Evolutionary conservation across 2,329 filamentous ascomycete genomes (phyloP).

Genomic region (Neofusicoccum sp.): DNA sequence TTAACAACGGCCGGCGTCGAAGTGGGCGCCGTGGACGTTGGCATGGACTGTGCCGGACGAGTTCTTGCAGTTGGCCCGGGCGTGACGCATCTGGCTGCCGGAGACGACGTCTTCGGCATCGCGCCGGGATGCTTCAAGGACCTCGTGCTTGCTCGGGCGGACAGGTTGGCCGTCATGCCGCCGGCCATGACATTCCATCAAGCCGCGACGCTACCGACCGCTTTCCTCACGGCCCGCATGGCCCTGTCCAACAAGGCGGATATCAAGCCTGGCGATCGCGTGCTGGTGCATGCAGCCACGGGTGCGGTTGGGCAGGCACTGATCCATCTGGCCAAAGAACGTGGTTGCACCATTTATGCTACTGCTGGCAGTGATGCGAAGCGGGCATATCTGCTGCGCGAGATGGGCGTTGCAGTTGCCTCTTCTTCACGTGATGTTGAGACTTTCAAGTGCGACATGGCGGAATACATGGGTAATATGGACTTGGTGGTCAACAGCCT

Average conservation of each 20-base stretch:
- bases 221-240: conserved; percentile 21
- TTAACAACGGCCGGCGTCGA: conserved; percentile 19
- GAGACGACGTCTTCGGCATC: conserved; percentile 10
- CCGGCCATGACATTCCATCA: conserved; percentile 22
- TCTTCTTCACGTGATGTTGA: conserved; percentile 29
- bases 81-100: conserved; percentile 15
- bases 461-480: conserved; percentile 27
- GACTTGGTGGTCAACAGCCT: conserved; percentile 36
- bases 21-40: neutral
- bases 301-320: conserved; percentile 32
- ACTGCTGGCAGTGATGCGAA: conserved; percentile 30
- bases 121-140: neutral
- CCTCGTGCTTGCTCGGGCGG: neutral
- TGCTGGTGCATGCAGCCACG: conserved; percentile 34
- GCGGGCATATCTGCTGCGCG: conserved; percentile 23
- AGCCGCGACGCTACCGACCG: conserved; percentile 24
- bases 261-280: conserved; percentile 18
- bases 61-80: conserved; percentile 19
- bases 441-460: conserved; percentile 28
- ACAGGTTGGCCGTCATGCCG: neutral
- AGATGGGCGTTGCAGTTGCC: conserved; percentile 29
- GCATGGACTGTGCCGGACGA: conserved; percentile 21
- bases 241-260: conserved; percentile 20
- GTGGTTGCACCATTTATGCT: conserved; percentile 29
- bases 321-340: conserved; percentile 24